These are phyloP conservation scores for Pugionium dolabratum DNA, from an alignment of 345 rosid species.

Conservation along the genomic window DNA sequence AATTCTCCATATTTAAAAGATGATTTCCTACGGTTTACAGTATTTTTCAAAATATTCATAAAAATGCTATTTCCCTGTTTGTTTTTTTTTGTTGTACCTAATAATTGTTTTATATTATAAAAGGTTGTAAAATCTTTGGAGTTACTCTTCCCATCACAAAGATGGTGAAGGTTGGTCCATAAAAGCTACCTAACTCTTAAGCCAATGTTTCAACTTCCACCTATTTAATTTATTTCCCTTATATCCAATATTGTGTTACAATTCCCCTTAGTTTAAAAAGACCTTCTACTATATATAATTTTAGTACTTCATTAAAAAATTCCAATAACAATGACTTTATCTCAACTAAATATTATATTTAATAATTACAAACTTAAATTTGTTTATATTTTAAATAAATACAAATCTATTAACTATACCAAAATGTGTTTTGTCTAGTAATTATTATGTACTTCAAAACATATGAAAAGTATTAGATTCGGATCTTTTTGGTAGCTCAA, in stretches of 20 bases:
- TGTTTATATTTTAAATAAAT: too few relatives aligned
- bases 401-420: too few relatives aligned
- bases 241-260: neutral
- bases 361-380: too few relatives aligned
- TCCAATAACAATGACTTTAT: neutral
- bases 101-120: neutral
- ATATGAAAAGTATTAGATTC: too few relatives aligned
- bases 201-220: slow-evolving; percentile 29
- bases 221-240: neutral
- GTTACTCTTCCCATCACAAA: slow-evolving; percentile 15
- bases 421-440: too few relatives aligned
- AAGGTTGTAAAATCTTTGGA: slow-evolving; percentile 20
- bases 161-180: slow-evolving; percentile 27
- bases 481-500: too few relatives aligned
- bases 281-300: neutral
- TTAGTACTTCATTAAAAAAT: neutral
- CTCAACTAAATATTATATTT: too few relatives aligned
- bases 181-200: slow-evolving; percentile 29
- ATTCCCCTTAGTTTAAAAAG: neutral
- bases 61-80: too few relatives aligned
- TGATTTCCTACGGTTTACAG: too few relatives aligned
- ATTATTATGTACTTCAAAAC: too few relatives aligned
- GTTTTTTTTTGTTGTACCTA: neutral
- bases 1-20: too few relatives aligned
- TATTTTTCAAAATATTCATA: too few relatives aligned